phyloP scores from a whole-genome alignment of 2,329 filamentous ascomycete genomes.

The Calonectria pseudoreteaudii region DNA sequence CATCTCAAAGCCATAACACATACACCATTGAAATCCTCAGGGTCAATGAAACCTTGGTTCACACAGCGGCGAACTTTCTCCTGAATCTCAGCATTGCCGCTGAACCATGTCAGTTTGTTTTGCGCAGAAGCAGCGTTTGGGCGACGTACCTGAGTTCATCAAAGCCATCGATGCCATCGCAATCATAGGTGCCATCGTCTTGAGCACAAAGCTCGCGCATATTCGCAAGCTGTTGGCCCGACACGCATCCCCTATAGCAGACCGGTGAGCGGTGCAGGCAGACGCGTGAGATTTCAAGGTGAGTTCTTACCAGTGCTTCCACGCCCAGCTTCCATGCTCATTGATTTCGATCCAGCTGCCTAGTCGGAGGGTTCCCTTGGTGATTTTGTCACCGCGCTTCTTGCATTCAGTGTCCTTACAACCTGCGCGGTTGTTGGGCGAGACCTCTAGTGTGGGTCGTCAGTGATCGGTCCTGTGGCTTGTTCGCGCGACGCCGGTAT shows the following conservation, averaged over 20 bases:
- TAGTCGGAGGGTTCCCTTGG: constrained; percentile 82
- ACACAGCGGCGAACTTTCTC: constrained; percentile 81
- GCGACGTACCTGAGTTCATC: constrained; percentile 74
- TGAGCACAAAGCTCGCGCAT: constrained; percentile 68
- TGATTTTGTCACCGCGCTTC: constrained; percentile 74
- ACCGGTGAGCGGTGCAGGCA: constrained; percentile 1
- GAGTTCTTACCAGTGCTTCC: constrained; percentile 85
- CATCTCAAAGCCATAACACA: constrained; percentile 49
- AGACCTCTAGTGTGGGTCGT: constrained; percentile 68
- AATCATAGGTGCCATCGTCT: constrained; percentile 64
- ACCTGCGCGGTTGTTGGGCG: constrained; percentile 76
- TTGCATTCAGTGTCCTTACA: constrained; percentile 84
- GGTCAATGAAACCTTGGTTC: constrained; percentile 81
- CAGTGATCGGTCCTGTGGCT: constrained; percentile 24
- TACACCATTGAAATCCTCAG: constrained; percentile 91
- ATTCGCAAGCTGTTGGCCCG: constrained; percentile 77
- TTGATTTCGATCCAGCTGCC: constrained; percentile 77
- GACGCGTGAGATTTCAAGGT: not conserved
- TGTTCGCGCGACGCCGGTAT: not conserved
- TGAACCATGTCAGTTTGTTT: constrained; percentile 35
- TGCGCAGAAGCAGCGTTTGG: not conserved
- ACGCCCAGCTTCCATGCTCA: constrained; percentile 75
- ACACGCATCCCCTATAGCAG: constrained; percentile 83
- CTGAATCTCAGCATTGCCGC: constrained; percentile 70
- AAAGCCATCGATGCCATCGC: constrained; percentile 81